These are phyloP conservation scores for Hypoxylon sp. DNA, from an alignment of 2,329 filamentous ascomycete species.

Conservation along the genomic window DNA sequence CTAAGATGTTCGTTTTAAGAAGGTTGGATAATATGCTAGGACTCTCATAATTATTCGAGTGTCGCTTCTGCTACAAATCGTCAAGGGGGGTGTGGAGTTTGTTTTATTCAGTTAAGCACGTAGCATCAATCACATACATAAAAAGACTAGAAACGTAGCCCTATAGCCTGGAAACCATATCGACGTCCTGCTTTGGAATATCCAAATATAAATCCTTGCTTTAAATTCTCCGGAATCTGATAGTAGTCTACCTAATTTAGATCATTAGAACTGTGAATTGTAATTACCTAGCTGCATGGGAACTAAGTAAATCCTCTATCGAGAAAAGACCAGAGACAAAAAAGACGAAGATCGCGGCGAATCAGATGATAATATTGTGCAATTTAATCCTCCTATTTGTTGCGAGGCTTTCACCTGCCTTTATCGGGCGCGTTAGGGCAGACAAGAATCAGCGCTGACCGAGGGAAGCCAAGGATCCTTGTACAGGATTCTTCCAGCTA, in stretches of 20 bases:
- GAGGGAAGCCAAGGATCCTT: constrained; percentile 18
- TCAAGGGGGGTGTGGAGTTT: no score
- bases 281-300: neutral
- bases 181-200: no score
- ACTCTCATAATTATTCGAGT: neutral
- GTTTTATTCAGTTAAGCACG: no score
- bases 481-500: constrained; percentile 3
- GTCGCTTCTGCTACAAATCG: neutral
- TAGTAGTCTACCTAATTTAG: no score
- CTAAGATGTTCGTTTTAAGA: no score
- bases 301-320: neutral
- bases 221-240: neutral
- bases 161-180: neutral
- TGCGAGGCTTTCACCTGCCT: constrained; percentile 28
- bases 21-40: no score
- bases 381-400: constrained; percentile 38
- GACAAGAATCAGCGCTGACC: constrained; percentile 12
- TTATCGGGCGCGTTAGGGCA: constrained; percentile 19
- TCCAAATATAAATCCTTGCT: neutral
- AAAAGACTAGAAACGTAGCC: neutral
- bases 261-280: neutral
- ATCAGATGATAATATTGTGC: constrained; percentile 22
- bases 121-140: neutral
- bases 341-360: neutral
- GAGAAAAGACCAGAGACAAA: neutral